Conservation (phyloP, 139 green algal genomes). For the Pseudopediastrum boryanum region DNA sequence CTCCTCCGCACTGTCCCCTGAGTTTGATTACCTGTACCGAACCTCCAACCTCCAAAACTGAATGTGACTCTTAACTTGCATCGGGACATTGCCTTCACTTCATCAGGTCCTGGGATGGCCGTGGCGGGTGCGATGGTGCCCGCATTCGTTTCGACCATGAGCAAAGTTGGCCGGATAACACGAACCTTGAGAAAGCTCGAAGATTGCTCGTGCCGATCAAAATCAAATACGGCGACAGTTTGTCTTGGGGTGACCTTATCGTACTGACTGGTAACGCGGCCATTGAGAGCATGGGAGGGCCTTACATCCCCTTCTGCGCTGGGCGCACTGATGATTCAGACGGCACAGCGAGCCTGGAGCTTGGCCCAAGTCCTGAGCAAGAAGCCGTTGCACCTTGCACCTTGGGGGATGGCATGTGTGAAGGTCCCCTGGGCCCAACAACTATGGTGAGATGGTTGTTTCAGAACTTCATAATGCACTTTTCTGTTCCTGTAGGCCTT, state of each 20-base stretch:
- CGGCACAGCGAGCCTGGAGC: conserved; percentile 35
- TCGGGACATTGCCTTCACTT: conserved; percentile 43
- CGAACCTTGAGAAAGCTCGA: conserved; percentile 39
- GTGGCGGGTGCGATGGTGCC: conserved; percentile 47
- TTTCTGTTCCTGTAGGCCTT: no score
- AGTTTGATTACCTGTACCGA: neutral
- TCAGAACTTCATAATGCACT: no score
- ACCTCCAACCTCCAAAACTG: no score
- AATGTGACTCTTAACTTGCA: conserved; percentile 34
- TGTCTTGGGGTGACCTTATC: conserved; percentile 45
- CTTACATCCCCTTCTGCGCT: conserved; percentile 18
- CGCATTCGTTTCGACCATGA: conserved; percentile 41
- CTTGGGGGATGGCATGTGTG: conserved; percentile 28
- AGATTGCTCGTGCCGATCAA: conserved; percentile 52
- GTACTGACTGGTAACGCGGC: conserved; percentile 3
- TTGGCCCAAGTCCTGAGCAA: conserved; percentile 46
- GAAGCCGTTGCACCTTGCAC: conserved; percentile 25
- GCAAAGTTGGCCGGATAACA: conserved; percentile 37
- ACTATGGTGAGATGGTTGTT: no score
- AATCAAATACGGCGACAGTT: conserved; percentile 33
- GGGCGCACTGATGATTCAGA: conserved; percentile 56
- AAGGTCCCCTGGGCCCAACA: conserved; percentile 24
- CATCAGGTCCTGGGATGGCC: conserved; percentile 48
- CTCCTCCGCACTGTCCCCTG: neutral
- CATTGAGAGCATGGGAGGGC: neutral